Evolutionary conservation across 2,329 filamentous ascomycete species (phyloP).

Genomic region (Xylaria sp.): DNA sequence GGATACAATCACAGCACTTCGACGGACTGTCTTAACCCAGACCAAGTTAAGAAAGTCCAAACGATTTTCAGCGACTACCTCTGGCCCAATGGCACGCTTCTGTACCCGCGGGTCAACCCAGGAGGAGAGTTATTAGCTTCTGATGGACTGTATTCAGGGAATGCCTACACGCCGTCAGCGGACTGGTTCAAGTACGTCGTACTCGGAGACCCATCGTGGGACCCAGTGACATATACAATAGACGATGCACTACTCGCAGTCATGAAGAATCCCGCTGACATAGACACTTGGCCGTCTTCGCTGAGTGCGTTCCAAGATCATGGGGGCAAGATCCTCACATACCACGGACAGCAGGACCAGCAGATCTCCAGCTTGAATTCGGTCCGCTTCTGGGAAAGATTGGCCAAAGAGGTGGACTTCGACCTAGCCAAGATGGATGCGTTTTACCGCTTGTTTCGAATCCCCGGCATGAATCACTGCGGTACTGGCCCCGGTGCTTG

Average conservation of each 20-base stretch:
- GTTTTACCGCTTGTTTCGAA: constrained; percentile 52
- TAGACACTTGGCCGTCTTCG: constrained; percentile 44
- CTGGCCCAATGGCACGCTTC: constrained; percentile 49
- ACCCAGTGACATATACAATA: constrained; percentile 44
- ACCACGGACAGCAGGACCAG: constrained; percentile 49
- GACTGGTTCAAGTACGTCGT: constrained; percentile 56
- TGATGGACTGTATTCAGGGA: constrained; percentile 46
- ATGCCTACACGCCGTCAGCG: constrained; percentile 48
- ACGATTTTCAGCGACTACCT: constrained; percentile 50
- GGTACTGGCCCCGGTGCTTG: constrained; percentile 53
- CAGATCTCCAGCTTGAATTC: constrained; percentile 53
- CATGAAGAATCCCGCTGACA: constrained; percentile 28
- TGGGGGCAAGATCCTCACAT: constrained; percentile 47
- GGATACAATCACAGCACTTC: constrained; percentile 33
- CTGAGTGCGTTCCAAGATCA: constrained; percentile 43
- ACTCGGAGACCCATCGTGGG: constrained; percentile 50
- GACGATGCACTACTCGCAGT: constrained; percentile 41
- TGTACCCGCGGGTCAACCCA: constrained; percentile 56
- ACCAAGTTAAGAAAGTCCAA: constrained; percentile 51
- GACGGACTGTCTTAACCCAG: constrained; percentile 48
- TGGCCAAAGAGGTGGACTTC: constrained; percentile 46
- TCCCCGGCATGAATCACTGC: constrained; percentile 57
- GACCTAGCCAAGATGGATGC: constrained; percentile 20
- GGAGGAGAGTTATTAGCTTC: constrained; percentile 51
- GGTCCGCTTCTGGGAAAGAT: constrained; percentile 53